phyloP scores from a whole-genome alignment of 306 rosid species.

The Potentilla sterilis region DNA sequence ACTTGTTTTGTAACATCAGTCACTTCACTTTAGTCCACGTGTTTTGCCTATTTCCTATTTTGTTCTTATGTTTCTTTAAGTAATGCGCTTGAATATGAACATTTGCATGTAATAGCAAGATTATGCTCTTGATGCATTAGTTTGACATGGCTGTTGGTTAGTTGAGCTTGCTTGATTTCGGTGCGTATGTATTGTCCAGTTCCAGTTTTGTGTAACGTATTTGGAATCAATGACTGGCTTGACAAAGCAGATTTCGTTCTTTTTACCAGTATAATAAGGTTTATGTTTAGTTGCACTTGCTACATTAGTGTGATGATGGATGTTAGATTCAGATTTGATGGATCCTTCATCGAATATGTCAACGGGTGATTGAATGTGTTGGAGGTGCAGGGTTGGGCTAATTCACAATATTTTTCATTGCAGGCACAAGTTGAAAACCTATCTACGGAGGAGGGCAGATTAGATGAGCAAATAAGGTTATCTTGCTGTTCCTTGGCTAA shows the following conservation, averaged over 20 bases:
- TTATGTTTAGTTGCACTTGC: slow-evolving; percentile 5
- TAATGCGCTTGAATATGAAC: slow-evolving; percentile 1
- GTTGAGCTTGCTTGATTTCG: not conserved
- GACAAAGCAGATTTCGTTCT: not conserved
- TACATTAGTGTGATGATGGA: not conserved
- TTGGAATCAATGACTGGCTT: not conserved
- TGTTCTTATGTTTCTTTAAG: too few relatives aligned
- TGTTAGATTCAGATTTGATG: not conserved
- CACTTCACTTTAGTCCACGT: not conserved
- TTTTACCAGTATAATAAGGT: not conserved
- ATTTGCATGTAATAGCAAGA: not conserved
- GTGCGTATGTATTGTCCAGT: not conserved
- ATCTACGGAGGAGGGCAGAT: slow-evolving; percentile 57
- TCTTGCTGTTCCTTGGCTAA: slow-evolving; percentile 18
- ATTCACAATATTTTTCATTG: slow-evolving; percentile 24
- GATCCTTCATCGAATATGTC: not conserved
- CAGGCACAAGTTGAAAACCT: slow-evolving; percentile 90
- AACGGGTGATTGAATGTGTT: not conserved
- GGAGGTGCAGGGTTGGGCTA: slow-evolving; percentile 11
- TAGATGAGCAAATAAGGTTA: slow-evolving; percentile 91
- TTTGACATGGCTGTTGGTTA: not conserved
- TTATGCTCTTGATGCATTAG: not conserved
- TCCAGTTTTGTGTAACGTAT: not conserved
- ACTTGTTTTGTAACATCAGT: too few relatives aligned
- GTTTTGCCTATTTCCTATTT: not conserved